phyloP scores from a whole-genome alignment of 2,329 filamentous ascomycete species.

The Trichoderma aggressivum region DNA sequence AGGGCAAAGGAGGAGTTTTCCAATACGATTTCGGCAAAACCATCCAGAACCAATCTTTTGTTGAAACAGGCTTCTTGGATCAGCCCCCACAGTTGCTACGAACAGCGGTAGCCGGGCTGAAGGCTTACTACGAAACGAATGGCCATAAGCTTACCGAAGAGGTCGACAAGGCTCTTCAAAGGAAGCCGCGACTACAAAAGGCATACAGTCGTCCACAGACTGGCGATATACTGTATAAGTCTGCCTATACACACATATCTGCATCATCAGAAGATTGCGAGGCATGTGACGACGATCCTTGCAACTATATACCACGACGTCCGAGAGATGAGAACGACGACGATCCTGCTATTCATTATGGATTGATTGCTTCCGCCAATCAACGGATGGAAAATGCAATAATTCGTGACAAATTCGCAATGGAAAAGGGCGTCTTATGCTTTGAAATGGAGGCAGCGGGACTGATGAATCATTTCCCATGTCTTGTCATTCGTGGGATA shows the following conservation, averaged over 20 bases:
- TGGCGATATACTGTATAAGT: neutral
- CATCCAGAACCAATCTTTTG: neutral
- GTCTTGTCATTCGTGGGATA: neutral
- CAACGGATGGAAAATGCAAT: neutral
- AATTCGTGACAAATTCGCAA: neutral
- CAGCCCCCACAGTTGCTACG: neutral
- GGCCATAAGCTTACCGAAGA: neutral
- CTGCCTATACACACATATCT: neutral
- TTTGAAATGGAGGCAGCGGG: neutral
- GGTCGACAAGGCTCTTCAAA: neutral
- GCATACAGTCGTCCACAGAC: neutral
- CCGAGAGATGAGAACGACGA: neutral
- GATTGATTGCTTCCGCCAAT: neutral
- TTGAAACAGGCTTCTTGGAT: neutral
- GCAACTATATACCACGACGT: neutral
- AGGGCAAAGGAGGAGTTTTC: neutral
- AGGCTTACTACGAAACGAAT: rapidly evolving
- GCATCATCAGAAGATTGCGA: neutral
- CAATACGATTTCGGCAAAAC: neutral
- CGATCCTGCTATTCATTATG: neutral
- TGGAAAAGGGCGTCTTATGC: neutral
- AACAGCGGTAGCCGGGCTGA: neutral
- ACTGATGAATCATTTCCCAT: neutral
- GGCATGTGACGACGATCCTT: neutral
- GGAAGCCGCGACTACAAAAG: neutral